Conservation (phyloP, 345 rosid species). For the Salix brachista region DNA sequence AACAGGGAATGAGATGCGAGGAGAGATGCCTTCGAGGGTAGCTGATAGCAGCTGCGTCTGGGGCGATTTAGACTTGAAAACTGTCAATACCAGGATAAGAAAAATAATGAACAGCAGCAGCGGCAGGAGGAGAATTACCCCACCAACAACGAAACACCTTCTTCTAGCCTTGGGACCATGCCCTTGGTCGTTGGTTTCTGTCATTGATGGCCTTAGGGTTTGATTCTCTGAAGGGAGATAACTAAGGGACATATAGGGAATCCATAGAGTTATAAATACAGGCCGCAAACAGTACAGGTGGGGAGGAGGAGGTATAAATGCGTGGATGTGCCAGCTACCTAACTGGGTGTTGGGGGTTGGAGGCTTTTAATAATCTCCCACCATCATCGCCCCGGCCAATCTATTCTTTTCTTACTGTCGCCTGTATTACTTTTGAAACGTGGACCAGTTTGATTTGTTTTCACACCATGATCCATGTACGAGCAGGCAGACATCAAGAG, state of each 20-base stretch:
- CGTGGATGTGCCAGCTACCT: background rate
- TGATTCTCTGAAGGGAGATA: no score
- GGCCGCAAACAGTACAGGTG: background rate
- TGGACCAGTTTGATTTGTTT: no score
- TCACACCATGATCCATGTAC: no score
- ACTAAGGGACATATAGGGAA: background rate
- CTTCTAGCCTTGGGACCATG: background rate
- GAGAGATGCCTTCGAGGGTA: slow-evolving; percentile 40
- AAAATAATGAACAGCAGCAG: slow-evolving; percentile 25
- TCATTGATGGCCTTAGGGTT: background rate
- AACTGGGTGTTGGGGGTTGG: background rate
- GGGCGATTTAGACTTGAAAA: slow-evolving; percentile 42
- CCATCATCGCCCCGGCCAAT: background rate
- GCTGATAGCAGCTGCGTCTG: slow-evolving; percentile 31
- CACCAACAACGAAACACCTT: slow-evolving; percentile 17
- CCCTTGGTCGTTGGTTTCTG: background rate
- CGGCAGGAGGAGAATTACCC: slow-evolving; percentile 17
- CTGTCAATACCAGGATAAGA: slow-evolving; percentile 39
- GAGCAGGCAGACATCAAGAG: no score
- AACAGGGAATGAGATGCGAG: slow-evolving; percentile 31
- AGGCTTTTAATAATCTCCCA: background rate
- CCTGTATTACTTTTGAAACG: no score
- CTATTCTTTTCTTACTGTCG: no score
- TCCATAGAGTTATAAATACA: background rate
- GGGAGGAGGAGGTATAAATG: background rate